Base-by-base conservation (phyloP, 1,139 yeast genomes). In the Wickerhamiella infanticola region DNA sequence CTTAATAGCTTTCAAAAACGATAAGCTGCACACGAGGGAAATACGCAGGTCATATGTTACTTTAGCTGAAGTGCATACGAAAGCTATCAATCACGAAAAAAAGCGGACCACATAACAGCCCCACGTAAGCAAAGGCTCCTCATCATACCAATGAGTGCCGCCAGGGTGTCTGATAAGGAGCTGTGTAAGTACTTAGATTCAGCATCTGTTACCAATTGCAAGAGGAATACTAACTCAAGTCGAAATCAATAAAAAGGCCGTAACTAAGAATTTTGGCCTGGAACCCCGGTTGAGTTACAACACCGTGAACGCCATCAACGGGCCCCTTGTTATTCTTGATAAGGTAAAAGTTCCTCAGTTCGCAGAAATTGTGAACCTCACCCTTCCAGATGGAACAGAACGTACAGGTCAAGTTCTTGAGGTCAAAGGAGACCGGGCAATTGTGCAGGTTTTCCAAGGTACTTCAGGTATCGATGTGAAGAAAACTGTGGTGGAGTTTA, bases 351-450 rank as follows among this genome's bases (percentile, higher is more conserved):
- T 83, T 66, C 98, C 99, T 50, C 79, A 94, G 60, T 90, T 74
- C 70, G 86, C 86, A 61, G 99, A 90, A 68, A 93, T 90, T 69
- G 99, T 90, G 59, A 84, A 86, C 65, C 73, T 90, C 60, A 90
- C 98, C 4, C 73, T 90, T 52, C 98, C 98, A 41, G 98, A 93
- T 63, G 98, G 99, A 7, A 68, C 90, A 35, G 68, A 71, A 44
- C 81, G 98, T 68, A 95, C 94, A 51, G 99, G 99, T 59, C 98
- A 90, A 69, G 98, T 90, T 39, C 76, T 90, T 61, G 99, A 90
- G 70, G 97, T 93, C 49, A 81, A 94, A 68, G 98, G 98, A 50
- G 78, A 83, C 60, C 81, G 93, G 62, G 99, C 99, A 45, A 79
- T 90, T 66, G 99, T 90, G 46, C 99, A 90, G 74, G 98, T 90